Percentiles rank a stretch among this genome's conserved stretches.
Evolutionary conservation across 2,329 filamentous ascomycete genomes (phyloP).

Genomic region (Phyllosticta paracitricarpa): DNA sequence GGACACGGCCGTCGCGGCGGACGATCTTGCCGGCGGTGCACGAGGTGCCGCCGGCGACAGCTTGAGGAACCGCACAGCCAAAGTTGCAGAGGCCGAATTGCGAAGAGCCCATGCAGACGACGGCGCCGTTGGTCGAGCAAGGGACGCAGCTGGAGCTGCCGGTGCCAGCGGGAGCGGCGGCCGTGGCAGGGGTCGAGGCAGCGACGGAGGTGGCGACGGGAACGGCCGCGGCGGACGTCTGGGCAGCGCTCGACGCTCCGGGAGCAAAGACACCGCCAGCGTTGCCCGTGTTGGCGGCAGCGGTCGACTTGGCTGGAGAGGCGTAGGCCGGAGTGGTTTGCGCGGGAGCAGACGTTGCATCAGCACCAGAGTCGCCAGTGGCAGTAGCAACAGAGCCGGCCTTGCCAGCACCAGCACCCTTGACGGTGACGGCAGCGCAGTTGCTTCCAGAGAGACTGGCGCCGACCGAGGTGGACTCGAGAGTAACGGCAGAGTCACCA

Average conservation of each 20-base stretch:
- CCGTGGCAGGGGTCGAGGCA: constrained; percentile 10
- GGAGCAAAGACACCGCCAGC: constrained; percentile 13
- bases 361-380: constrained; percentile 8
- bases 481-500: constrained; percentile 46
- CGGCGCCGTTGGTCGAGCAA: constrained; percentile 30
- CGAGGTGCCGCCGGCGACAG: constrained; percentile 31
- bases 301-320: constrained; percentile 8
- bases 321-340: constrained; percentile 14
- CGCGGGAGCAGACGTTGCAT: constrained; percentile 17
- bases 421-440: constrained; percentile 18
- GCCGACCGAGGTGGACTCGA: constrained; percentile 30
- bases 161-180: constrained; percentile 8
- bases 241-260: constrained; percentile 1
- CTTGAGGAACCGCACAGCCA: constrained; percentile 30
- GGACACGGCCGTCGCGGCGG: constrained; percentile 7
- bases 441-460: constrained; percentile 21
- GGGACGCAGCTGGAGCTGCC: constrained; percentile 15
- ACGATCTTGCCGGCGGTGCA: constrained; percentile 29
- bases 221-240: background rate
- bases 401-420: constrained; percentile 23
- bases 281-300: constrained; percentile 12
- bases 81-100: constrained; percentile 37
- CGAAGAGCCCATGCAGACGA: constrained; percentile 34
- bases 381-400: constrained; percentile 19
- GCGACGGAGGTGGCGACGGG: constrained; percentile 12